Percentiles rank a stretch among this genome's conserved stretches.
These are phyloP conservation scores for Taiwanofungus camphoratus DNA, from an alignment of 1,284 basidiomycete species.

Conservation along the genomic window DNA sequence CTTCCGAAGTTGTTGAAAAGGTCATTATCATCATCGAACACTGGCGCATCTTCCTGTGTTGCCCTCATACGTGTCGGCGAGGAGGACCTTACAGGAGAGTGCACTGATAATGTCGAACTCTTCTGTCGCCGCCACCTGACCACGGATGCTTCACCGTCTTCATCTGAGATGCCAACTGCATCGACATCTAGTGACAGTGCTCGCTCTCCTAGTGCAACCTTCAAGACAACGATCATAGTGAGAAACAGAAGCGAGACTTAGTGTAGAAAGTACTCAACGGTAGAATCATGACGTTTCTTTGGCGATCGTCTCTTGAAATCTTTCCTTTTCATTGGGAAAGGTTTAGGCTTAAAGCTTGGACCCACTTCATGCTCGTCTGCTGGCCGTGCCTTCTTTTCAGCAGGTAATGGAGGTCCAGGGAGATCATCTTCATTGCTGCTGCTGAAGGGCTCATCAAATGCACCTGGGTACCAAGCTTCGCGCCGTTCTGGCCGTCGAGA, in stretches of 20 bases:
- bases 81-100: neutral
- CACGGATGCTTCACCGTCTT: neutral
- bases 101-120: neutral
- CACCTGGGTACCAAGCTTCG: conserved; percentile 7
- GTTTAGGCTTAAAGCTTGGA: conserved; percentile 1
- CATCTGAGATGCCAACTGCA: neutral
- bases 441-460: conserved; percentile 13
- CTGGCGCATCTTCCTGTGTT: neutral
- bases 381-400: neutral
- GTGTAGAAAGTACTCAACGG: conserved; percentile 6
- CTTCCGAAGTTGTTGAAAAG: neutral
- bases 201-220: neutral
- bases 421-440: conserved; percentile 13
- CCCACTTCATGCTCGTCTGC: neutral
- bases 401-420: neutral
- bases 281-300: neutral
- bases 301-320: neutral
- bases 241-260: neutral
- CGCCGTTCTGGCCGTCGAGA: conserved; percentile 3
- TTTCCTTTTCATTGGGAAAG: conserved; percentile 9
- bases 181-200: neutral
- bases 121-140: conserved; percentile 5
- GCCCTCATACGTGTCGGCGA: neutral
- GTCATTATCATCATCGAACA: neutral
- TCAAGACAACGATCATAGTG: neutral